Evolutionary conservation across 2,329 filamentous ascomycete genomes (phyloP).

Genomic region (Leptoxyphium fumago): DNA sequence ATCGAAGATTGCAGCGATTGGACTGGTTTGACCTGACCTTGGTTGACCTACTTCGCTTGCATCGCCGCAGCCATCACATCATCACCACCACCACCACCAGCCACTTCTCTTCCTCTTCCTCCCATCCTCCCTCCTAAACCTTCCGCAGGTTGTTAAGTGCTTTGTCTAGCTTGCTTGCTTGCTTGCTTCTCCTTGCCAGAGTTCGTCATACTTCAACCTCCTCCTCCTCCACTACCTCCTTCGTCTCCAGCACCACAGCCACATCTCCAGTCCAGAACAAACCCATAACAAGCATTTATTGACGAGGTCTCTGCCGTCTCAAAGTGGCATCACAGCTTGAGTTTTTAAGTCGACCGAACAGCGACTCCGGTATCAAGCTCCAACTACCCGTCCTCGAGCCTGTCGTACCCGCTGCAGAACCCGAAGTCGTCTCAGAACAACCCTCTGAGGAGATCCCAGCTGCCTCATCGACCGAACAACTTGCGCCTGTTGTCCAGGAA

Average conservation of each 20-base stretch:
- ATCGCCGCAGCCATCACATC: too few relatives aligned
- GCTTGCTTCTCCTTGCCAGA: neutral
- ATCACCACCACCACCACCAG: neutral
- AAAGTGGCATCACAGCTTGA: constrained; percentile 1
- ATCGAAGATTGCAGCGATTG: neutral
- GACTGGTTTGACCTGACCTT: neutral
- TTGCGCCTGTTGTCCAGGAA: too few relatives aligned
- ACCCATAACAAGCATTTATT: neutral
- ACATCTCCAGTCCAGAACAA: neutral
- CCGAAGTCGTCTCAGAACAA: too few relatives aligned
- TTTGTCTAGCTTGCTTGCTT: neutral
- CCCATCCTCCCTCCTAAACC: neutral
- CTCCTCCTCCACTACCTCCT: neutral
- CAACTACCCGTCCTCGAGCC: neutral
- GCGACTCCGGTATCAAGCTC: constrained; percentile 1
- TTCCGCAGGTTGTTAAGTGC: neutral
- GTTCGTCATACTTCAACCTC: neutral
- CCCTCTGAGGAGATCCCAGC: too few relatives aligned
- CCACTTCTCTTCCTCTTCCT: neutral
- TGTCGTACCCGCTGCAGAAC: too few relatives aligned
- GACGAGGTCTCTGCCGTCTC: neutral
- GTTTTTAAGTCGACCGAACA: constrained; percentile 5
- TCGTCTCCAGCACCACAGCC: neutral
- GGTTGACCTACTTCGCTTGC: too few relatives aligned
- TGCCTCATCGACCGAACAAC: too few relatives aligned